Percentiles rank a stretch among this genome's conserved stretches.
Evolutionary conservation across 1,284 basidiomycete species (phyloP).

Genomic region (Malassezia yamatoensis): DNA sequence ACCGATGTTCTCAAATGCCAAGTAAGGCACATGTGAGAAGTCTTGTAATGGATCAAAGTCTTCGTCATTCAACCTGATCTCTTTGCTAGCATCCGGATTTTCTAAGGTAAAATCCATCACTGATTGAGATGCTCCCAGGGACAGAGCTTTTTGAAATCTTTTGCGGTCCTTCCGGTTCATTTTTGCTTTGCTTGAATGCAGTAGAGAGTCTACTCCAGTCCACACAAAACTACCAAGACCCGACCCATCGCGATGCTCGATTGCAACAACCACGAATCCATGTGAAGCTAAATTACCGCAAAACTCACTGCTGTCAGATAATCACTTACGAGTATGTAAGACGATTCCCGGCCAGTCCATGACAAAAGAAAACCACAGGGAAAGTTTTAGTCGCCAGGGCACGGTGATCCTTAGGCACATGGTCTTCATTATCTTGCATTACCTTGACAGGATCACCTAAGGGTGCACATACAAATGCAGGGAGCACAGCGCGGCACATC

Average conservation of each 20-base stretch:
- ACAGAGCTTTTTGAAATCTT: not conserved
- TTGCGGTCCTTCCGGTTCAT: not conserved
- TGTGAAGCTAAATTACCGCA: constrained; percentile 34
- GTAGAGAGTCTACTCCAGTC: constrained; percentile 1
- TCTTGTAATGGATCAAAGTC: not conserved
- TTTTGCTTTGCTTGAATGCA: not conserved
- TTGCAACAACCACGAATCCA: constrained; percentile 49
- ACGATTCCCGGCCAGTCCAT: constrained; percentile 36
- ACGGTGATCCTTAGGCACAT: not conserved
- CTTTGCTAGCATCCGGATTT: not conserved
- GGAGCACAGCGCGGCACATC: constrained; percentile 20
- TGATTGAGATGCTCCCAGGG: constrained; percentile 6
- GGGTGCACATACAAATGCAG: constrained; percentile 23
- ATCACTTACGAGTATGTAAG: constrained; percentile 25
- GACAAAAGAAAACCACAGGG: constrained; percentile 36
- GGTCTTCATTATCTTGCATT: not conserved
- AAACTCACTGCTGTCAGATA: constrained; percentile 17
- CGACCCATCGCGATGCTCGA: constrained; percentile 54
- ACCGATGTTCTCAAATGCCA: constrained; percentile 47
- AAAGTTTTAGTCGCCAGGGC: constrained; percentile 15
- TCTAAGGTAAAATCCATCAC: constrained; percentile 43
- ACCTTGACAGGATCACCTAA: constrained; percentile 25
- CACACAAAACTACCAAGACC: constrained; percentile 49
- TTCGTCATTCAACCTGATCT: not conserved
- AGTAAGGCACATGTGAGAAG: constrained; percentile 24